Evolutionary conservation across 129 eudicot genomes (phyloP), one percentile per base, ranked within the genome.

Genomic region (Dittrichia graveolens): DNA sequence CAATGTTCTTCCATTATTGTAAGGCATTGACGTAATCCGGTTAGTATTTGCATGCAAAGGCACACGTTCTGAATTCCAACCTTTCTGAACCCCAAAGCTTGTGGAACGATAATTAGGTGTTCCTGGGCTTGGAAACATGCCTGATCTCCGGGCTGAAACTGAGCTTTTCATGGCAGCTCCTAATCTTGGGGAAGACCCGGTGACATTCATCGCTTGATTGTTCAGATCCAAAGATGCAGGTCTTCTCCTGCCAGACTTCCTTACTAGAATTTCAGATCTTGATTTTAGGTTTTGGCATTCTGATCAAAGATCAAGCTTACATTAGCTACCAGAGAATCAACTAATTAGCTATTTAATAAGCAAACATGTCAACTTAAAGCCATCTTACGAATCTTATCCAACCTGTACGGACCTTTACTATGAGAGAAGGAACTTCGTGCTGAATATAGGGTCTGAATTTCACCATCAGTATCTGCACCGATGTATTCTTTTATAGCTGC

Each of bases 31-130:
- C 10, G 91, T 72, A 37, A 80, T 82, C 49, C 86, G 79, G 44
- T 71, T 81, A 52, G 79, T 75, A 80, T 62, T 67, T 10, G 78
- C 37, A 75, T 81, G 88, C 73, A 67, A 69, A 54, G 98, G 88
- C 15, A 89, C 91, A 0, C 90, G 88, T 74, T 92, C 98, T 6
- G 96, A 92, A 61, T 95, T 92, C 98, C 97, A 91, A 4, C 96
- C 97, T 69, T 88, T 91, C 48, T 78, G 89, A 49, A 82, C 55
- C 7, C 87, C 90, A 42, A 79, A 56, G 61, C 78, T 82, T 35
- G 84, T 31, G 39, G 85, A 80, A 10, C 72, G 80, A 63, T 84
- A 86, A 75, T 72, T 88, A 2, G 96, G 98, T 0, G 95, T 92
- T 43, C 91, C 91, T 0, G 91, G 98, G 75, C 95, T 92, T 5